These are phyloP conservation scores for Boletus rufocinnamomeus DNA, from an alignment of 768 basidiomycete species.

Conservation along the genomic window DNA sequence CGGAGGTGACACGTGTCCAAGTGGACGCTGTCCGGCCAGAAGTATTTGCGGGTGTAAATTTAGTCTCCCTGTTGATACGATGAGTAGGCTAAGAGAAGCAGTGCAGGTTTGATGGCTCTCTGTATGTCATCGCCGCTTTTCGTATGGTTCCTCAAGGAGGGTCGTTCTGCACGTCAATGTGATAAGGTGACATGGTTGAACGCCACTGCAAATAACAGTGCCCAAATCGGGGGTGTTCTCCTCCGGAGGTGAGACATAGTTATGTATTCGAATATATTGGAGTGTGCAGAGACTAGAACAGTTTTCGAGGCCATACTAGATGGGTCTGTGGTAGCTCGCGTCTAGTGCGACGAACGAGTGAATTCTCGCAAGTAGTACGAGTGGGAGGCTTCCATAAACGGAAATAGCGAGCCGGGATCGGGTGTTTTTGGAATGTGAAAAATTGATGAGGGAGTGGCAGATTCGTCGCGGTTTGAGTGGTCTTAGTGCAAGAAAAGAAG, in stretches of 20 bases:
- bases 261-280: too few species aligned
- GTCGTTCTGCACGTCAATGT: too few species aligned
- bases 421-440: conserved; percentile 24
- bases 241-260: neutral
- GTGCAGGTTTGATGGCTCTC: too few species aligned
- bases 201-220: neutral
- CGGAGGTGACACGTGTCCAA: neutral
- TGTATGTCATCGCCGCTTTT: neutral
- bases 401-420: conserved; percentile 26
- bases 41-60: neutral
- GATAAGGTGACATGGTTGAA: neutral
- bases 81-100: too few species aligned
- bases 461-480: conserved; percentile 6
- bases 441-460: conserved; percentile 22
- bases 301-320: too few species aligned
- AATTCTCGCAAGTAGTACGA: neutral
- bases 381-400: conserved; percentile 24
- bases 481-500: neutral
- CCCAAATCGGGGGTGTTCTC: neutral
- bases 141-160: neutral
- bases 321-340: too few species aligned
- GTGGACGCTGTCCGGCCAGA: neutral
- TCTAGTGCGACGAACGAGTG: neutral
- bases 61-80: too few species aligned
- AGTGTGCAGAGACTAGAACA: too few species aligned